Base-by-base conservation (phyloP, 352 stramenopile genomes). In the Pythium phragmitis region DNA sequence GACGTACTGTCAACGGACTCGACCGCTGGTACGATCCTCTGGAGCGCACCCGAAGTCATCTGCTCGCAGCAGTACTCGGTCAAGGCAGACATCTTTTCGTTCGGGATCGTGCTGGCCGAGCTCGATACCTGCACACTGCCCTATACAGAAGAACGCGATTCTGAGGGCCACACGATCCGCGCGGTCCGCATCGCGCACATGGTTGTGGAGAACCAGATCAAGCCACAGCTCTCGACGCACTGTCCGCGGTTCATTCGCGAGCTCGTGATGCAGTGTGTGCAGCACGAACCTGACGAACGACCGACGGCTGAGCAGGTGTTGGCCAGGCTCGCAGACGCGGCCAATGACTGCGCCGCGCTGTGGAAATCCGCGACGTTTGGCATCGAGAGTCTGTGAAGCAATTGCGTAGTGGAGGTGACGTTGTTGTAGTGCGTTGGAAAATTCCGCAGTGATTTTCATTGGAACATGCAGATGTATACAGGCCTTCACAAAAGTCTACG, bases 51-150 rank as follows among this genome's bases (percentile, higher is more conserved):
- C 0, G 77, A 88, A 59, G 74, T 87, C n/a, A 68, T 87, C 51
- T 60, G 42, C 33, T 67, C 64, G 0, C 57, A 72, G 21, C 49
- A 65, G 0, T 83, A 75, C 48, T 76, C 79, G 12, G 61, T 69
- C 26, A 80, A 84, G 26, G 65, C 73, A 6, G 77, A 88, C 36
- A 67, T 88, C 2, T 88, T 85, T 61, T 85, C 79, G 46, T 82
- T 87, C 19, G 79, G 79, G 7, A 67, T 83, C 34, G 57, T 88
- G 34, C 42, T 88, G 39, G 75, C 78, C 7, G 74, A 82, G 57
- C 63, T 89, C n/a, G 80, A 89, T 60, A 86, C 77, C 4, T 79
- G 75, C 34, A 60, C 56, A 28, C 30, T 80, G n/a, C 65, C 78
- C 17, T 72, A 75, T 41, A 71, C 43, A 3, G 50, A 67, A 6